Evolutionary conservation across 148 eudicot species (phyloP).

Genomic region (Rhododendron williamsianum): DNA sequence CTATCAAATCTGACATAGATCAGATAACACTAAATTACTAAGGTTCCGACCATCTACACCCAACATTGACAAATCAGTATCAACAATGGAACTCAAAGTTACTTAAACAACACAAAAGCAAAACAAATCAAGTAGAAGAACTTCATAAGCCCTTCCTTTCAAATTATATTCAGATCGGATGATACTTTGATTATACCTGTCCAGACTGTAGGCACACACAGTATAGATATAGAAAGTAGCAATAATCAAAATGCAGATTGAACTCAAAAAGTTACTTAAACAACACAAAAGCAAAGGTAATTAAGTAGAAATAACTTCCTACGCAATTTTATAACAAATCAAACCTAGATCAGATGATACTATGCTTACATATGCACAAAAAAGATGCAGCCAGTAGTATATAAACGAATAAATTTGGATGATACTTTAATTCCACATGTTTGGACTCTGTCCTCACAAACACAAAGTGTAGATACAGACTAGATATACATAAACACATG

Average conservation of each 20-base stretch:
- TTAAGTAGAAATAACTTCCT: background rate
- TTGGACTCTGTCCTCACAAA: background rate
- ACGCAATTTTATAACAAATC: background rate
- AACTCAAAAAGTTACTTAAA: background rate
- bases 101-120: background rate
- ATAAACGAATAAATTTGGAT: background rate
- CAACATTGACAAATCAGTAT: background rate
- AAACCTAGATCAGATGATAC: background rate
- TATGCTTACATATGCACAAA: background rate
- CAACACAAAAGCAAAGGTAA: background rate
- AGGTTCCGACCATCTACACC: background rate
- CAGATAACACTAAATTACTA: background rate
- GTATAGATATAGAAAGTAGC: background rate
- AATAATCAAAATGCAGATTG: background rate
- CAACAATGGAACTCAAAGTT: background rate
- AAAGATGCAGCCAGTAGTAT: background rate
- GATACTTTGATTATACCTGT: background rate
- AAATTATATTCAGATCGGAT: background rate
- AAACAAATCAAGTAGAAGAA: background rate
- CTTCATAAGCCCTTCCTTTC: background rate
- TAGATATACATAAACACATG: background rate
- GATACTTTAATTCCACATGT: background rate
- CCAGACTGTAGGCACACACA: background rate
- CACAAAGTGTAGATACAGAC: background rate
- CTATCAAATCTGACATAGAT: background rate